Base-by-base conservation (phyloP, 192 early-diverging fungal species). In the Coemansia asiatica region DNA sequence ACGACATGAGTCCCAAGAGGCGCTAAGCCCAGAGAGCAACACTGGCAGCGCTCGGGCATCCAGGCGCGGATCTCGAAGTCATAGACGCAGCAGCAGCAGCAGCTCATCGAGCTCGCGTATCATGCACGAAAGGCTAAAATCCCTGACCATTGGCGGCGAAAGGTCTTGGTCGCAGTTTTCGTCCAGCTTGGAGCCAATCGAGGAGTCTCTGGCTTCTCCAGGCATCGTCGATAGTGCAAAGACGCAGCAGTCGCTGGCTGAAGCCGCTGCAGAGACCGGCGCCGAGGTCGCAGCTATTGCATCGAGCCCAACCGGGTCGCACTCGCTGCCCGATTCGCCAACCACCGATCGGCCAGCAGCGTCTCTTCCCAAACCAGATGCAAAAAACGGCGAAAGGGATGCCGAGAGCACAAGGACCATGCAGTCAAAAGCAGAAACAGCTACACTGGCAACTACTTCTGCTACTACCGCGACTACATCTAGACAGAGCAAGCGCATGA, bases 101-200 rank as follows among this genome's bases (percentile, higher is more conserved):
- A 76, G 76, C 62, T 55, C 38, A 40, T 57, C 71, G 1, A 50
- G 61, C 40, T 53, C 71, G 23, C 71, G 72, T 19, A 59, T 63
- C 12, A 71, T 74, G 71, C 71, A 69, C 44, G 68, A 72, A 6
- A 51, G 62, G 6, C 47, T 79, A 6, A 61, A 63, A 61, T 70
- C 76, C 7, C 31, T 62, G 27, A 63, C 76, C 6, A 38, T 70
- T 0, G 67, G 55, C 50, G 60, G 67, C 19, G 68, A 65, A 7
- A 73, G 71, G 40, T 47, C 71, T 21, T 79, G 71, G 71, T 67
- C 67, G 12, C 64, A 62, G 26, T 69, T 74, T 23, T 64, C 76
- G 55, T 67, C 65, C 19, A 66, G 56, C 47, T 66, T 79, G 4
- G 77, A 74, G 62, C 77, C 77, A 15, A 74, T 74, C 33, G 60